Base-by-base conservation (phyloP, 2,329 filamentous ascomycete species). In the Aureobasidium musti region DNA sequence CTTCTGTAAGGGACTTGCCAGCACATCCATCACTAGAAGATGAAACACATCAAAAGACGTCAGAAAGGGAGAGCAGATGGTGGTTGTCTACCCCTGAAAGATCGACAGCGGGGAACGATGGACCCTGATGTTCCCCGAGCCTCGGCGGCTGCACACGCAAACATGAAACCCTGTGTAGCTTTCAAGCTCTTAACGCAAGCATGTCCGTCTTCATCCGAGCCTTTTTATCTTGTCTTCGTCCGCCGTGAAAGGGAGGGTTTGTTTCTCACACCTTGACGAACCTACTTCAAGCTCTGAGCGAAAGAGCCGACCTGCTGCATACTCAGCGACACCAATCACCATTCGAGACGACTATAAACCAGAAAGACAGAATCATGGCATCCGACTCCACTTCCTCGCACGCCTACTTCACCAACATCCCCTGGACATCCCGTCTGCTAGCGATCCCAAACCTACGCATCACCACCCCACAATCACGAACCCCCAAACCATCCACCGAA, bases 401-500 rank as follows among this genome's bases (percentile, higher is more conserved):
- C 21, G 21, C 70, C 19, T 70, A 70, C 30, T 76, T 77, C 68
- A 68, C 69, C 19, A 70, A 68, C 21, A 74, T 75, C 8, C 75
- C 75, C 3, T 77, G 75, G 75, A 72, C 73, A 8, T 70, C 72
- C 17, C 56, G 68, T 3, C 68, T 75, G 5, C 68, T 77, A 59
- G 54, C 65, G 26, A 43, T 68, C 21, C 76, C 80, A 0, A 74
- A 77, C 23, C 78, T 81, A 67, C 74, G 78, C 33, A 74, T 78
- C n/a, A 74, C 74, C 21, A 63, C 72, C 19, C 75, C 77, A 10
- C 78, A 78, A 7, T 74, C 73, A 26, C 79, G 82, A 6, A 52
- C 49, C 1, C 72, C 74, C 3, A 82, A 83, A 65, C 45, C 71
- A 0, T 69, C 67, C 57, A 74, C 72, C n/a, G 82, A 84, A 71